phyloP scores from a whole-genome alignment of 805 yeast species.

The Crinitomyces ghanaensis region DNA sequence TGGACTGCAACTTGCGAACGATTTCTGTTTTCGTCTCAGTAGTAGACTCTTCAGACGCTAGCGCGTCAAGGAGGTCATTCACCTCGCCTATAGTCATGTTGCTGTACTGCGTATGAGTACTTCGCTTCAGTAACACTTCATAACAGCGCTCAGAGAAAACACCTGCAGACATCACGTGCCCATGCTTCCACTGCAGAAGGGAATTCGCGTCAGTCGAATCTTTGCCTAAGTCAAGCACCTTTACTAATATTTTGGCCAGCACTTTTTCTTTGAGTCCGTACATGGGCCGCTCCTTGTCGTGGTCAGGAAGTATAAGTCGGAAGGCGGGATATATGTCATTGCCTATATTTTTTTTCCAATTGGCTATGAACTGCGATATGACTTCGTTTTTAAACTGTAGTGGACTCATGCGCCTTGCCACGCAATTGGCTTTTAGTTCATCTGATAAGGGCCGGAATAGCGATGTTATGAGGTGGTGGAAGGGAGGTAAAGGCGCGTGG shows the following conservation, averaged over 20 bases:
- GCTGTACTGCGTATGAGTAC: conserved; percentile 30
- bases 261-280: conserved; percentile 56
- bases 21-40: conserved; percentile 33
- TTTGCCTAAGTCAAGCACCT: conserved; percentile 44
- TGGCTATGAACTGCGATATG: conserved; percentile 32
- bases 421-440: conserved; percentile 19
- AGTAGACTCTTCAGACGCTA: conserved; percentile 26
- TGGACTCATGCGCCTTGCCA: conserved; percentile 10
- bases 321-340: conserved; percentile 57
- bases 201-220: conserved; percentile 49
- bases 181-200: conserved; percentile 37
- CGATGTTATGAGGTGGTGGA: conserved; percentile 31
- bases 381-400: conserved; percentile 20
- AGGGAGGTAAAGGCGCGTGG: conserved; percentile 32
- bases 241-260: conserved; percentile 39
- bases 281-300: conserved; percentile 42
- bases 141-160: conserved; percentile 39
- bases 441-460: conserved; percentile 33
- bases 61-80: conserved; percentile 34
- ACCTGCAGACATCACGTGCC: conserved; percentile 32
- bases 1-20: conserved; percentile 39
- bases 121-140: conserved; percentile 39
- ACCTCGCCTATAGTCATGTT: conserved; percentile 37
- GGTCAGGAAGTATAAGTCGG: conserved; percentile 32
- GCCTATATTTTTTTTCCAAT: conserved; percentile 48